phyloP scores from a whole-genome alignment of 169 alveolate species.

The Toxoplasma gondii region DNA sequence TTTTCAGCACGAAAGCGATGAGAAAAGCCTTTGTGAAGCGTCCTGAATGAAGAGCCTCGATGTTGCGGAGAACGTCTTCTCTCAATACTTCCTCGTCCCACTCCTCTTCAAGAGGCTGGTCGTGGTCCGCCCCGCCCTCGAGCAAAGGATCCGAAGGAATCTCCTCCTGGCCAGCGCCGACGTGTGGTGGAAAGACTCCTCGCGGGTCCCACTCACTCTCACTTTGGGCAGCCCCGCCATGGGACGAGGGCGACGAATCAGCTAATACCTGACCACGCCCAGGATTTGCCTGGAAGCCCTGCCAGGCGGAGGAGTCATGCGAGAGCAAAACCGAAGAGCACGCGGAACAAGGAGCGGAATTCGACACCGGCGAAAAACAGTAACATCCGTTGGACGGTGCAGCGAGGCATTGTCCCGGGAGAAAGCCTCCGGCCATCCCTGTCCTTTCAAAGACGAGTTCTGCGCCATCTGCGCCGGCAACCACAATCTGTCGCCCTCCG shows the following conservation, averaged over 20 bases:
- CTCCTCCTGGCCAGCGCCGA: background rate
- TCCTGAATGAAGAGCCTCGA: background rate
- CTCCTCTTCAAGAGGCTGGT: background rate
- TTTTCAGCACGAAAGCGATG: background rate
- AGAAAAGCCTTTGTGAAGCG: background rate
- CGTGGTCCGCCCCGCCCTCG: background rate
- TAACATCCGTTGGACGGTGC: no score
- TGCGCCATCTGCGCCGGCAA: background rate
- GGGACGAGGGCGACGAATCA: no score
- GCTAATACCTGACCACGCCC: no score
- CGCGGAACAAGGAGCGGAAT: background rate
- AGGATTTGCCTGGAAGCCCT: no score
- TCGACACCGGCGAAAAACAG: background rate
- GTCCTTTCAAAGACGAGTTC: background rate
- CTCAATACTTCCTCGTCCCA: slow-evolving; percentile 7
- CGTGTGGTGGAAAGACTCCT: background rate
- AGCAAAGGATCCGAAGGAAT: background rate
- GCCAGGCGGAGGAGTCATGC: no score
- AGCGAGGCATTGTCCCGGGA: background rate
- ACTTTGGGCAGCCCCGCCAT: no score
- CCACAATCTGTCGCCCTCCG: slow-evolving; percentile 6
- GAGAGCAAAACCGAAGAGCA: background rate
- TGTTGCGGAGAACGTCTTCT: slow-evolving; percentile 13
- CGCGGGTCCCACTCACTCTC: no score
- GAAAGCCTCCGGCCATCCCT: background rate